Evolutionary conservation across 148 eudicot species (phyloP).

Genomic region (Cornus florida): DNA sequence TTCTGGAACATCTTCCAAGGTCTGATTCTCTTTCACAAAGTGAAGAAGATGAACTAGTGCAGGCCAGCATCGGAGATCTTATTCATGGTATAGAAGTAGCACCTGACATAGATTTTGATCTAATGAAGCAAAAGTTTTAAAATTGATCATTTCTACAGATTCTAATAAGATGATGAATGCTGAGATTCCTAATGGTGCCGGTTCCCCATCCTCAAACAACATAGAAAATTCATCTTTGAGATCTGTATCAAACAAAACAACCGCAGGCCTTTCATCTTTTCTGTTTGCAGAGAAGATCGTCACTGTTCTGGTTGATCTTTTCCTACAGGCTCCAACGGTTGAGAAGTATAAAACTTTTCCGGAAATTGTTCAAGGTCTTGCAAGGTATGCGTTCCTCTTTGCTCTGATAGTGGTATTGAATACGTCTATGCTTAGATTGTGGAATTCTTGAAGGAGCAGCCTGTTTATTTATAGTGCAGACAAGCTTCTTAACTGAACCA

Average conservation of each 20-base stretch:
- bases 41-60: conserved; percentile 41
- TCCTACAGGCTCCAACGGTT: conserved; percentile 63
- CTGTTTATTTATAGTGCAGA: background rate
- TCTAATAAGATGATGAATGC: conserved; percentile 27
- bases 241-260: conserved; percentile 16
- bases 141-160: conserved; percentile 24
- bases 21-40: conserved; percentile 40
- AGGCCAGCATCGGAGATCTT: conserved; percentile 22
- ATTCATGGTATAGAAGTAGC: conserved; percentile 36
- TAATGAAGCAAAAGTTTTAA: background rate
- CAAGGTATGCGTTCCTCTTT: conserved; percentile 51
- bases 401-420: background rate
- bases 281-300: conserved; percentile 84
- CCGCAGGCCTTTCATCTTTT: conserved; percentile 38
- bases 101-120: conserved; percentile 8
- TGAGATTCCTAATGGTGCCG: conserved; percentile 36
- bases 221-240: conserved; percentile 28
- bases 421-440: background rate
- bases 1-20: conserved; percentile 69
- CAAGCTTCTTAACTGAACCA: background rate
- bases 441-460: background rate
- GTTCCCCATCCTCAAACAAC: conserved; percentile 32
- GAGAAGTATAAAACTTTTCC: conserved; percentile 67
- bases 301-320: conserved; percentile 71
- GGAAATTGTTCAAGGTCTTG: conserved; percentile 69